These are phyloP conservation scores for Ophiostoma piceae DNA, from an alignment of 2,329 filamentous ascomycete species.

Conservation along the genomic window DNA sequence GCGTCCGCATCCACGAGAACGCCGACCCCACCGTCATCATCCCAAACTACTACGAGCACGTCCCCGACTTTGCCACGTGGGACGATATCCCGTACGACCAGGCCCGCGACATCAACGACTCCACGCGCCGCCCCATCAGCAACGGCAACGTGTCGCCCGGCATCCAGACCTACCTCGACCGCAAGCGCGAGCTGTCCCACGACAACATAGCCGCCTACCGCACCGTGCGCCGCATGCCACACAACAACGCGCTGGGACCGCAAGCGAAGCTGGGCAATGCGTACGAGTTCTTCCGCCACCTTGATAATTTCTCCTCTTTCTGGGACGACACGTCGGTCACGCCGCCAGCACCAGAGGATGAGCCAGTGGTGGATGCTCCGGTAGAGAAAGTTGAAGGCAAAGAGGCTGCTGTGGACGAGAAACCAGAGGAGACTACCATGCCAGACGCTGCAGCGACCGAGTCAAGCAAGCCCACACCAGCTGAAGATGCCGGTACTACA, in stretches of 20 bases:
- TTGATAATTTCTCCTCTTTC: conserved; percentile 54
- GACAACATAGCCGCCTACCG: conserved; percentile 56
- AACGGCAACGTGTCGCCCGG: conserved; percentile 54
- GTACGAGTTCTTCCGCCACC: conserved; percentile 61
- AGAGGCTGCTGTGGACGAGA: background rate
- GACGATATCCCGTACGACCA: conserved; percentile 46
- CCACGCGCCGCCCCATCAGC: conserved; percentile 45
- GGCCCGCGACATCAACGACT: conserved; percentile 44
- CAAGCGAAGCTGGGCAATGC: conserved; percentile 55
- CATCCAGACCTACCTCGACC: conserved; percentile 53
- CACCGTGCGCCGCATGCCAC: conserved; percentile 53
- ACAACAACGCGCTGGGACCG: conserved; percentile 43
- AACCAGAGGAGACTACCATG: conserved; percentile 17
- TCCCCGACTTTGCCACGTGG: conserved; percentile 53
- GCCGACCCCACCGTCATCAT: conserved; percentile 46
- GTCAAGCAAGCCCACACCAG: background rate
- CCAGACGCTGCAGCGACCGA: background rate
- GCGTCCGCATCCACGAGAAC: conserved; percentile 51
- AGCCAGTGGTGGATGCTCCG: background rate
- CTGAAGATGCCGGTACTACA: too few species aligned
- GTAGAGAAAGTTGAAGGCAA: background rate
- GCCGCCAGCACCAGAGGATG: conserved; percentile 27
- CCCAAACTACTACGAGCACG: conserved; percentile 45
- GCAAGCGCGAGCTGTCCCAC: conserved; percentile 52
- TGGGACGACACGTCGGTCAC: conserved; percentile 55